A percentile compares a stretch with the other conserved stretches of the same genome.
Conservation (phyloP, 768 basidiomycete genomes). For the Auricularia sp. region DNA sequence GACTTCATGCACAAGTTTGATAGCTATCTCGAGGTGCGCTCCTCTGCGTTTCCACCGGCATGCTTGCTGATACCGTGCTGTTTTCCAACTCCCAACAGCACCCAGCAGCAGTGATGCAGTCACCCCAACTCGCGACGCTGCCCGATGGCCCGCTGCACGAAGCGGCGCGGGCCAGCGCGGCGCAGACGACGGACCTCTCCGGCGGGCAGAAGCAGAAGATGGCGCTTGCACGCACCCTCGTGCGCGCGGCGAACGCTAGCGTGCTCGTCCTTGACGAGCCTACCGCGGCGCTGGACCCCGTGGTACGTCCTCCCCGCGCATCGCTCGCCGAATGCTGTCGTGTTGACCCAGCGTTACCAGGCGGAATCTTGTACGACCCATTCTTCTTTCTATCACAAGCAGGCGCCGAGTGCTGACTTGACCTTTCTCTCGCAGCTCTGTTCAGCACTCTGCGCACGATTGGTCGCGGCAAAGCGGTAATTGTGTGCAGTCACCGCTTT, state of each 20-base stretch:
- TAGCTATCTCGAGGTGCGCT: neutral
- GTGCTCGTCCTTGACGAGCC: constrained; percentile 67
- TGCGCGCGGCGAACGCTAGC: constrained; percentile 37
- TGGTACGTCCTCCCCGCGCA: neutral
- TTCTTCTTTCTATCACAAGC: neutral
- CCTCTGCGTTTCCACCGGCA: neutral
- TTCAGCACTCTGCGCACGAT: neutral
- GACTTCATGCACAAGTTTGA: neutral
- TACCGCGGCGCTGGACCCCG: neutral
- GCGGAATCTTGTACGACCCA: neutral
- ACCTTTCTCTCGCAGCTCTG: neutral
- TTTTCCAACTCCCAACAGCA: neutral
- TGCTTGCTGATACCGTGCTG: neutral
- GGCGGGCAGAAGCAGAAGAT: constrained; percentile 72
- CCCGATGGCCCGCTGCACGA: neutral
- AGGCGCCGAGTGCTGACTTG: neutral
- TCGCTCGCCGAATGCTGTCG: neutral
- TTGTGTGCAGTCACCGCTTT: constrained; percentile 5
- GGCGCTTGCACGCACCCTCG: constrained; percentile 40
- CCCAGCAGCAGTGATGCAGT: neutral
- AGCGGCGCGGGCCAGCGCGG: neutral
- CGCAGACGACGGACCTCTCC: constrained; percentile 31
- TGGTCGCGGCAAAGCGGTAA: neutral
- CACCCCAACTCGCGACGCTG: neutral
- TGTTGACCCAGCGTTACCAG: neutral